phyloP scores from a whole-genome alignment of 2,329 filamentous ascomycete genomes.

The Cladosporium sp. region DNA sequence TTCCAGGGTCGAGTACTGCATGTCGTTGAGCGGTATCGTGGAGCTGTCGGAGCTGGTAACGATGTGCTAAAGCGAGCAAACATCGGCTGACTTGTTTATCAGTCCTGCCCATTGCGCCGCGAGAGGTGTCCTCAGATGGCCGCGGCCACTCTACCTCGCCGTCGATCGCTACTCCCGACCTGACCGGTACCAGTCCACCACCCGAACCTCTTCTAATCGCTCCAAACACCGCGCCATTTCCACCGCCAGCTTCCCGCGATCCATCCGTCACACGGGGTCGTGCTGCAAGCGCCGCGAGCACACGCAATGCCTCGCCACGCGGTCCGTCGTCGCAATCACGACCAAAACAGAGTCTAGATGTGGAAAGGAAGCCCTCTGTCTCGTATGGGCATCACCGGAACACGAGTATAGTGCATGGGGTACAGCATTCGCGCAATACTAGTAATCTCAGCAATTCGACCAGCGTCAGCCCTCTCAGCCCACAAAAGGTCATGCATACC shows the following conservation, averaged over 20 bases:
- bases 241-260: constrained; percentile 36
- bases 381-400: constrained; percentile 89
- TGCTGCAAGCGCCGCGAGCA: constrained; percentile 44
- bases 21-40: neutral
- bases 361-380: constrained; percentile 52
- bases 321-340: constrained; percentile 43
- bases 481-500: constrained; percentile 43
- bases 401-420: constrained; percentile 94
- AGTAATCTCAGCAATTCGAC: constrained; percentile 77
- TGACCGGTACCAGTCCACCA: constrained; percentile 31
- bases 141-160: constrained; percentile 18
- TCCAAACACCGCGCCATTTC: constrained; percentile 30
- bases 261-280: constrained; percentile 48
- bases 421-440: constrained; percentile 87
- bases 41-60: neutral
- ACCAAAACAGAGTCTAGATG: constrained; percentile 39
- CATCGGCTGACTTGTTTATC: neutral
- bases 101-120: constrained; percentile 19
- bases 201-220: constrained; percentile 36
- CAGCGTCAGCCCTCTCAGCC: constrained; percentile 78
- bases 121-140: constrained; percentile 18
- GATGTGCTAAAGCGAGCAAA: neutral
- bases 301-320: constrained; percentile 45
- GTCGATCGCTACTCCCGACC: constrained; percentile 11
- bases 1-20: neutral